Conservation (phyloP, 1,284 basidiomycete species). For the Cryptococcus neoformans region DNA sequence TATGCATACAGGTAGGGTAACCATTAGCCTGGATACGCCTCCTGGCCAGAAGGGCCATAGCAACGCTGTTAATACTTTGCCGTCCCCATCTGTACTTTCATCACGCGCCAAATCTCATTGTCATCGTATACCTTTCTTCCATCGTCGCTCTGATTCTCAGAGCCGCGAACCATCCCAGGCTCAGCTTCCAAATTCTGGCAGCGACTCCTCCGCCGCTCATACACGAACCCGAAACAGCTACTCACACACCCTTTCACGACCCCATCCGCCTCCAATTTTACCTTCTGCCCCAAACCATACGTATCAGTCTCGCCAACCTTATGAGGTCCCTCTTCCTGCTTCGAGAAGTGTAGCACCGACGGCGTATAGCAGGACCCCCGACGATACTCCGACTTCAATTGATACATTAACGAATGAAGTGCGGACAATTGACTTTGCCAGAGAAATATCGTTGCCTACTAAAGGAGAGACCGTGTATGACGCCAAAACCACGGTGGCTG, state of each 20-base stretch:
- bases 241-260: too few relatives aligned
- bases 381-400: not conserved
- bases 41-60: not conserved
- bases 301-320: not conserved
- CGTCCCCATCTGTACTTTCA: not conserved
- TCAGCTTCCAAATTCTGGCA: too few relatives aligned
- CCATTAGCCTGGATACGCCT: conserved; percentile 11
- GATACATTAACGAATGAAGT: conserved; percentile 1
- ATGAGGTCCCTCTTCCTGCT: conserved; percentile 9
- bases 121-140: not conserved
- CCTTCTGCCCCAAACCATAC: too few relatives aligned
- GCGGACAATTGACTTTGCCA: conserved; percentile 11
- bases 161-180: not conserved
- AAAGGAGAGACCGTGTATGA: conserved; percentile 9
- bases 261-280: too few relatives aligned
- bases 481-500: conserved; percentile 7
- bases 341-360: conserved; percentile 9
- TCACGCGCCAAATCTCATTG: not conserved
- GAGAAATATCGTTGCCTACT: conserved; percentile 7
- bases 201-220: too few relatives aligned
- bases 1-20: not conserved
- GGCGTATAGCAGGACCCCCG: conserved; percentile 3
- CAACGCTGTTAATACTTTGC: not conserved
- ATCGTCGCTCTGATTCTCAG: not conserved
- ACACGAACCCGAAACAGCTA: too few relatives aligned